These are phyloP conservation scores for Capronia coronata DNA, from an alignment of 2,329 filamentous ascomycete genomes.

Conservation along the genomic window DNA sequence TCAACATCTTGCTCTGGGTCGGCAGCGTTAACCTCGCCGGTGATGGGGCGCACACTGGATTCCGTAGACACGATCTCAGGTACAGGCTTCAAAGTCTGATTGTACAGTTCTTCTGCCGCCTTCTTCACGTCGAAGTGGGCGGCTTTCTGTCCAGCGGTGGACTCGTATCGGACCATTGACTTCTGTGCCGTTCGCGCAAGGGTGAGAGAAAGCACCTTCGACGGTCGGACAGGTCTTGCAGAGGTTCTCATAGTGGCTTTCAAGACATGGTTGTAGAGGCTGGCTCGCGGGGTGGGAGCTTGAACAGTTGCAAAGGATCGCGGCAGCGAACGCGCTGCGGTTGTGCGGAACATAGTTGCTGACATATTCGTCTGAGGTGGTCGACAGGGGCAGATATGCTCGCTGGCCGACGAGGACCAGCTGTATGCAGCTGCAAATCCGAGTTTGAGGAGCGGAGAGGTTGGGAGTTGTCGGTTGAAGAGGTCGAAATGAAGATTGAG, in stretches of 20 bases:
- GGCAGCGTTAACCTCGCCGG: constrained; percentile 35
- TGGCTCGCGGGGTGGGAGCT: constrained; percentile 20
- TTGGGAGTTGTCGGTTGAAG: constrained; percentile 5
- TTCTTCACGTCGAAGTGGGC: constrained; percentile 31
- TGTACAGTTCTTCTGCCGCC: constrained; percentile 47
- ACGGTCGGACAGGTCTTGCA: constrained; percentile 35
- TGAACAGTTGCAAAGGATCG: constrained; percentile 37
- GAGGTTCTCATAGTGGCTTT: constrained; percentile 39
- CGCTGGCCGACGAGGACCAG: constrained; percentile 21
- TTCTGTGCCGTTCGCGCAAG: constrained; percentile 43
- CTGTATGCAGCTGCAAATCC: constrained; percentile 21
- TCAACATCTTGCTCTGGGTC: constrained; percentile 40
- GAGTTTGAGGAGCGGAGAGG: constrained; percentile 24
- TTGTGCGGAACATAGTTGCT: constrained; percentile 42
- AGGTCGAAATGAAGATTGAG: constrained; percentile 8
- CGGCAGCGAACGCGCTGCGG: constrained; percentile 41
- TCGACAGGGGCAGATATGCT: constrained; percentile 27
- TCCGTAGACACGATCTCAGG: constrained; percentile 56
- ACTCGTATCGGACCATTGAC: constrained; percentile 45
- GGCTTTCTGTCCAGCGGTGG: constrained; percentile 29
- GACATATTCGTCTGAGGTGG: constrained; percentile 26
- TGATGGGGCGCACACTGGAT: constrained; percentile 51
- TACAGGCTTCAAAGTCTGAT: constrained; percentile 52
- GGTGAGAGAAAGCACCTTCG: constrained; percentile 39
- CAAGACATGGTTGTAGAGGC: constrained; percentile 37